These are phyloP conservation scores for Tetrapisispora arboricola DNA, from an alignment of 805 yeast genomes.

Conservation along the genomic window DNA sequence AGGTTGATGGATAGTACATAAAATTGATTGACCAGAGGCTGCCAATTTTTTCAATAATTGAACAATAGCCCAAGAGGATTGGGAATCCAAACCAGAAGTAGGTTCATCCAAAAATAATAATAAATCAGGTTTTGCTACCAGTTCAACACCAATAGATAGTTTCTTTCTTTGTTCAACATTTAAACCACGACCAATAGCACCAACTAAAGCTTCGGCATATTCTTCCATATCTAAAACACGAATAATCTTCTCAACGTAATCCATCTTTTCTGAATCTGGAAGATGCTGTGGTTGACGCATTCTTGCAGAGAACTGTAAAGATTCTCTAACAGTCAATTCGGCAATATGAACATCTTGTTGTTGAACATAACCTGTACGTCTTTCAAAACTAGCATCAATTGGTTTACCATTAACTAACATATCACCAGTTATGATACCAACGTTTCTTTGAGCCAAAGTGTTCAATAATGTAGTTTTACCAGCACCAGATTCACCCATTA, in stretches of 20 bases:
- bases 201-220: conserved; percentile 46
- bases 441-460: conserved; percentile 41
- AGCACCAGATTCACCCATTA: conserved; percentile 59
- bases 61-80: conserved; percentile 43
- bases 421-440: conserved; percentile 47
- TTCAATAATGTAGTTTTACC: conserved; percentile 52
- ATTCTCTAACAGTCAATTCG: conserved; percentile 28
- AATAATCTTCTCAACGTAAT: conserved; percentile 43
- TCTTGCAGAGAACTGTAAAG: conserved; percentile 38
- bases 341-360: conserved; percentile 46
- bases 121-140: conserved; percentile 38
- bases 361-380: conserved; percentile 48
- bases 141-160: conserved; percentile 37
- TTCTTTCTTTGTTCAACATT: conserved; percentile 37
- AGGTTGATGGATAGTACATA: conserved; percentile 51
- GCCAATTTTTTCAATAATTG: conserved; percentile 36
- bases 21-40: conserved; percentile 39
- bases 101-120: conserved; percentile 42
- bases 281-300: conserved; percentile 40
- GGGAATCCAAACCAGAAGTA: conserved; percentile 44
- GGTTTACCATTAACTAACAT: conserved; percentile 45
- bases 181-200: conserved; percentile 34
- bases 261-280: conserved; percentile 33
- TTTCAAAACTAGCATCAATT: conserved; percentile 40
- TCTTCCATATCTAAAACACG: conserved; percentile 39